Percentiles rank a stretch among this genome's conserved stretches.
phyloP scores from a whole-genome alignment of 2,329 filamentous ascomycete species.

The Trichoderma asperellum region DNA sequence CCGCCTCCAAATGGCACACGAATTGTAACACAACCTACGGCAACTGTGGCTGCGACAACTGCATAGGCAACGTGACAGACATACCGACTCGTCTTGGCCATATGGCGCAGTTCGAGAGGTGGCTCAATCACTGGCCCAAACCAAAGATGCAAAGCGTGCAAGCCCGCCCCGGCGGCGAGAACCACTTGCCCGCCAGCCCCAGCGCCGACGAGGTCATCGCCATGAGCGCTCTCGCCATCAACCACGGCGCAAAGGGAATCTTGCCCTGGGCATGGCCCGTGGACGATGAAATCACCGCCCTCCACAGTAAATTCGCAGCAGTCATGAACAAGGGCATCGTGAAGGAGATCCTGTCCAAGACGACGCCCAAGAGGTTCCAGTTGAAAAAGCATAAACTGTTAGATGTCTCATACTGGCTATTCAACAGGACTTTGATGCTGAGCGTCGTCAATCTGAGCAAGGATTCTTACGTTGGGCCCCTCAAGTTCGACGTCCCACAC shows the following conservation, averaged over 20 bases:
- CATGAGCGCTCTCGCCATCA: conserved; percentile 51
- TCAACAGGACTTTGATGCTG: conserved; percentile 31
- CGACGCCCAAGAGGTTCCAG: conserved; percentile 32
- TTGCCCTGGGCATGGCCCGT: conserved; percentile 53
- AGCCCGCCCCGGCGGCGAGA: conserved; percentile 50
- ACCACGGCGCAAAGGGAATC: conserved; percentile 50
- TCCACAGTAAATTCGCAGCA: conserved; percentile 46
- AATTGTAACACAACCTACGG: conserved; percentile 62
- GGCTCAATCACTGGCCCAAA: conserved; percentile 49
- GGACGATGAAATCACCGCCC: conserved; percentile 42
- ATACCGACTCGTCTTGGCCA: conserved; percentile 50
- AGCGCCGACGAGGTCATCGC: conserved; percentile 48
- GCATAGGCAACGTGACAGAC: conserved; percentile 56
- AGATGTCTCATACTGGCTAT: conserved; percentile 35
- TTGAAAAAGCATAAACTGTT: conserved; percentile 25
- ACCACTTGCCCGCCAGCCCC: conserved; percentile 53
- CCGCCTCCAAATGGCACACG: conserved; percentile 59
- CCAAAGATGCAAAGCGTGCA: conserved; percentile 52
- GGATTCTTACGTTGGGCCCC: conserved; percentile 26
- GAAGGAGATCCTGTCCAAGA: conserved; percentile 46
- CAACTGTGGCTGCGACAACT: conserved; percentile 67
- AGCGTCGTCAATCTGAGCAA: conserved; percentile 36
- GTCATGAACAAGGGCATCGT: conserved; percentile 44
- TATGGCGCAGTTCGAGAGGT: conserved; percentile 44
- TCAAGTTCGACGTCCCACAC: conserved; percentile 31